A percentile compares a stretch with the other conserved stretches of the same genome.
These are phyloP conservation scores for Coelastrella sp. DNA, from an alignment of 139 green algal genomes.

Conservation along the genomic window DNA sequence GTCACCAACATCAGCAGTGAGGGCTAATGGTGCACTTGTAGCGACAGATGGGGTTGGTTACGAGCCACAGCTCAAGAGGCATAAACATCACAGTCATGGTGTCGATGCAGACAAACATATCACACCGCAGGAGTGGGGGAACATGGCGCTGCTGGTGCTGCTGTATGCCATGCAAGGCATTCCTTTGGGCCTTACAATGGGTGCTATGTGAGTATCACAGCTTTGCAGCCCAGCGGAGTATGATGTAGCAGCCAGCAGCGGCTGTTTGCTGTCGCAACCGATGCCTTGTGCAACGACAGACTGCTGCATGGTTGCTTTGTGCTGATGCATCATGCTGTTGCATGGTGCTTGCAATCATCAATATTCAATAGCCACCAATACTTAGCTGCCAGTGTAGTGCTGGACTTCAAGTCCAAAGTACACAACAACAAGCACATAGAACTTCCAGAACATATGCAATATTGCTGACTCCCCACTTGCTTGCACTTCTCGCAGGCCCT, in stretches of 20 bases:
- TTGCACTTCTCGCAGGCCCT: slow-evolving; percentile 76
- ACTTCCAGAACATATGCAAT: too few species aligned
- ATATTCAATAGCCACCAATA: too few species aligned
- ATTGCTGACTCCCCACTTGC: neutral
- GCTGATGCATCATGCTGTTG: too few species aligned
- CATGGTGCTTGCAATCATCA: too few species aligned
- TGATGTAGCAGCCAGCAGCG: too few species aligned
- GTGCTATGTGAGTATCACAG: slow-evolving; percentile 78
- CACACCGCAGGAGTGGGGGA: slow-evolving; percentile 63
- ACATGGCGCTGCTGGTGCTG: slow-evolving; percentile 84
- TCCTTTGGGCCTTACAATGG: slow-evolving; percentile 89
- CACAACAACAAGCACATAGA: neutral
- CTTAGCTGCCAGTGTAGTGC: too few species aligned
- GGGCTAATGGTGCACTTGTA: neutral
- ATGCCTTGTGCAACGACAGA: too few species aligned
- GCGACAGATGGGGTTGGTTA: neutral
- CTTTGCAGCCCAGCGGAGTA: too few species aligned
- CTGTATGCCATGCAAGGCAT: slow-evolving; percentile 94
- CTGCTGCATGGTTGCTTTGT: too few species aligned
- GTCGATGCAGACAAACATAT: neutral
- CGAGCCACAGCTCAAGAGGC: neutral
- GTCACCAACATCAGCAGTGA: neutral
- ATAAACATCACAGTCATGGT: neutral
- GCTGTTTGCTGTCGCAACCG: too few species aligned
- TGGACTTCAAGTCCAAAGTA: too few species aligned